phyloP scores from a whole-genome alignment of 352 stramenopile genomes.

The Globisporangium polare region DNA sequence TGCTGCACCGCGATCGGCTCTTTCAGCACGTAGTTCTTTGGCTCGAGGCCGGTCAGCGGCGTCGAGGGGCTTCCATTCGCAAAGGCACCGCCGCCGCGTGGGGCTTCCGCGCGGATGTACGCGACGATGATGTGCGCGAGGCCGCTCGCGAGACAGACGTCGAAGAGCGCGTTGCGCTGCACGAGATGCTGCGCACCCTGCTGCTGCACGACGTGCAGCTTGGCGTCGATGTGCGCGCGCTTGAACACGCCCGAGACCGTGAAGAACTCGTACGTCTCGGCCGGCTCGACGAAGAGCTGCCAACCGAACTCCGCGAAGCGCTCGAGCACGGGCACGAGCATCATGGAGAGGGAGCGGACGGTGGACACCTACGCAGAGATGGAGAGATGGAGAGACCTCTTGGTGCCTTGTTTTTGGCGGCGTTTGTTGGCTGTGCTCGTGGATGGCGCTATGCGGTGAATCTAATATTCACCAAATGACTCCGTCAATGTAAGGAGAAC shows the following conservation, averaged over 20 bases:
- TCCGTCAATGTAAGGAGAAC: too few relatives aligned
- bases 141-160: constrained; percentile 66
- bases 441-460: not conserved
- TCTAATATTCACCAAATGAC: not conserved
- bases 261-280: constrained; percentile 86
- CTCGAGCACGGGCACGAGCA: constrained; percentile 44
- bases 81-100: not conserved
- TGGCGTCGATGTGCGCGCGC: constrained; percentile 51
- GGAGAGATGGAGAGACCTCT: constrained; percentile 1
- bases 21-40: constrained; percentile 65
- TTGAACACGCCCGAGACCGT: constrained; percentile 73
- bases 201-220: constrained; percentile 31
- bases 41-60: constrained; percentile 11
- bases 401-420: not conserved
- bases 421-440: not conserved
- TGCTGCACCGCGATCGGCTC: constrained; percentile 81
- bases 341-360: not conserved
- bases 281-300: constrained; percentile 73
- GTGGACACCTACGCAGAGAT: not conserved
- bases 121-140: constrained; percentile 68
- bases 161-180: constrained; percentile 74
- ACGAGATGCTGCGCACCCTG: constrained; percentile 29
- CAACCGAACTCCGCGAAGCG: constrained; percentile 76
- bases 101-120: constrained; percentile 54
- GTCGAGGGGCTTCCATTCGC: not conserved